Percentiles rank a stretch among this genome's conserved stretches.
Conservation (phyloP, 2,329 filamentous ascomycete species). For the Talaromyces albobiverticillius region DNA sequence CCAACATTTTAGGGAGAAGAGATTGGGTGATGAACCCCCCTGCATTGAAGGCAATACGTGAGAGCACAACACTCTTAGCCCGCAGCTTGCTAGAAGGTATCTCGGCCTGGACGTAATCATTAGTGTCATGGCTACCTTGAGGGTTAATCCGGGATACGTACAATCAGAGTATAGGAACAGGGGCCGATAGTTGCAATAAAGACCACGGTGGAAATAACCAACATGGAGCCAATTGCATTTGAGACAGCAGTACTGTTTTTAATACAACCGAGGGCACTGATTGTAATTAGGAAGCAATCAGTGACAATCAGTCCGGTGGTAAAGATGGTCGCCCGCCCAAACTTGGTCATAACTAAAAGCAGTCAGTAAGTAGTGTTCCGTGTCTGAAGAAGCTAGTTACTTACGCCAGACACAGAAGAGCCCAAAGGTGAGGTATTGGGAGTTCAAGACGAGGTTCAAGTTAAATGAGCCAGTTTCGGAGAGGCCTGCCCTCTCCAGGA, state of each 20-base stretch:
- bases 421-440: conserved; percentile 24
- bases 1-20: conserved; percentile 88
- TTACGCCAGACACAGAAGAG: no score
- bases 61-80: conserved; percentile 87
- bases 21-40: conserved; percentile 77
- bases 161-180: conserved; percentile 82
- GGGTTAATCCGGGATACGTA: no score
- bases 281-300: conserved; percentile 71
- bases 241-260: conserved; percentile 55
- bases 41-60: conserved; percentile 75
- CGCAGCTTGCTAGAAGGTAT: conserved; percentile 76
- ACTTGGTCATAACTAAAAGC: conserved; percentile 62
- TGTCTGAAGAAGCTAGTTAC: conserved; percentile 46
- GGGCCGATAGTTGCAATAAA: conserved; percentile 88
- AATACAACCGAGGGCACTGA: conserved; percentile 64
- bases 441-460: conserved; percentile 58
- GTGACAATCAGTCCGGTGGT: conserved; percentile 73
- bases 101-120: conserved; percentile 53
- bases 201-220: conserved; percentile 76
- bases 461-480: conserved; percentile 48
- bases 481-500: conserved; percentile 55
- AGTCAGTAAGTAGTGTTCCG: no score
- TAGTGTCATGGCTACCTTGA: no score
- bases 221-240: conserved; percentile 75
- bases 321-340: conserved; percentile 74